These are phyloP conservation scores for Leptomonas seymouri DNA, from an alignment of 208 protist genomes.

Conservation along the genomic window DNA sequence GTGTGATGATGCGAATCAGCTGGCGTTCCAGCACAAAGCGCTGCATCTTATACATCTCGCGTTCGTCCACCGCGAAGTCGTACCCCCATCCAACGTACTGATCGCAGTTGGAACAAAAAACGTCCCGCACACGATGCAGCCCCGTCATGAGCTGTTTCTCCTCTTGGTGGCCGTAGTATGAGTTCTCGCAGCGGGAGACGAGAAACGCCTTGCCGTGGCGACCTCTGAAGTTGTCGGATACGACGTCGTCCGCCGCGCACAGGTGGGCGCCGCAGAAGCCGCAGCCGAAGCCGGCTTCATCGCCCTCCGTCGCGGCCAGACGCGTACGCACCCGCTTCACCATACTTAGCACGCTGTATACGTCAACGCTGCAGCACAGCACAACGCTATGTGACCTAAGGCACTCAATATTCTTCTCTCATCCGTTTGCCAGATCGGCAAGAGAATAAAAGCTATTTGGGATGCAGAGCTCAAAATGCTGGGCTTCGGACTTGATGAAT, in stretches of 20 bases:
- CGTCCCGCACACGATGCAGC: conserved; percentile 73
- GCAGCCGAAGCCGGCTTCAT: conserved; percentile 63
- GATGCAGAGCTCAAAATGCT: too few species aligned
- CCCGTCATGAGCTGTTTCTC: conserved; percentile 84
- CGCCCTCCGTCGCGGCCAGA: conserved; percentile 34
- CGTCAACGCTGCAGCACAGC: too few species aligned
- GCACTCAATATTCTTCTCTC: too few species aligned
- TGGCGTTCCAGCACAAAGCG: conserved; percentile 78
- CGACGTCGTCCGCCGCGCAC: conserved; percentile 62
- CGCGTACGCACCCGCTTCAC: conserved; percentile 45
- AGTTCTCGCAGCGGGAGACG: conserved; percentile 74
- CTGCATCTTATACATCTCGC: conserved; percentile 80
- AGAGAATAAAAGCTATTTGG: too few species aligned
- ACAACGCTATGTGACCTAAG: too few species aligned
- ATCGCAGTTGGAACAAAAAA: conserved; percentile 79
- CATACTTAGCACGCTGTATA: conserved; percentile 20
- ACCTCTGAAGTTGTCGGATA: conserved; percentile 74
- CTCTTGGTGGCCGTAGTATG: conserved; percentile 74
- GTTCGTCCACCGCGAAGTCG: conserved; percentile 78
- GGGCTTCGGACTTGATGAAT: too few species aligned
- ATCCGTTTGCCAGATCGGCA: too few species aligned
- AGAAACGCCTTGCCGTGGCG: conserved; percentile 75
- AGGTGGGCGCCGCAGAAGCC: conserved; percentile 74
- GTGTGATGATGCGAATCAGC: conserved; percentile 48
- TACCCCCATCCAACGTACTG: conserved; percentile 82